Conservation (phyloP, 2,329 filamentous ascomycete genomes). For the Chaetomiaceae sp. region DNA sequence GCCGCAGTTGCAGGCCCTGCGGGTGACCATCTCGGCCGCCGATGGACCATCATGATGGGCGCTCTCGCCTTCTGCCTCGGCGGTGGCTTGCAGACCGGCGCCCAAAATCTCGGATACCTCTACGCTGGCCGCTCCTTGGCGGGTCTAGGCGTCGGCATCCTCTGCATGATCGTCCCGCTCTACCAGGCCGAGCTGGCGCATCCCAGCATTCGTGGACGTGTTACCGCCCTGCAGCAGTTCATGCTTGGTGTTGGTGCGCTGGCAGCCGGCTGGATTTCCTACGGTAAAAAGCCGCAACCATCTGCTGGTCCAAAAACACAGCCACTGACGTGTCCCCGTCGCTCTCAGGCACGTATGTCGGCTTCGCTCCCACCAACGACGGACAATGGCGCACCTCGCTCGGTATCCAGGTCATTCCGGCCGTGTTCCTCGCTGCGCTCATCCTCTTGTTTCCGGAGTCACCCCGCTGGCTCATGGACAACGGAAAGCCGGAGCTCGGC, state of each 20-base stretch:
- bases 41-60: slow-evolving; percentile 66
- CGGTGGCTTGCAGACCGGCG: slow-evolving; percentile 66
- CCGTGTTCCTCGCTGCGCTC: slow-evolving; percentile 54
- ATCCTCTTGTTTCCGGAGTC: slow-evolving; percentile 67
- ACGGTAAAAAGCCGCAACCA: slow-evolving; percentile 42
- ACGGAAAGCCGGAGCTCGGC: slow-evolving; percentile 54
- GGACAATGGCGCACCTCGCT: slow-evolving; percentile 44
- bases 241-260: slow-evolving; percentile 74
- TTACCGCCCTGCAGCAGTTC: slow-evolving; percentile 74
- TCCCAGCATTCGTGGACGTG: slow-evolving; percentile 67
- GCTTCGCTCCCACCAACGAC: slow-evolving; percentile 26
- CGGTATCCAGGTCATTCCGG: slow-evolving; percentile 56
- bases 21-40: slow-evolving; percentile 61
- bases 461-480: slow-evolving; percentile 68
- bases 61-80: slow-evolving; percentile 65
- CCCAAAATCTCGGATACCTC: slow-evolving; percentile 51
- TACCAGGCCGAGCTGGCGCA: slow-evolving; percentile 78
- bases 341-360: slow-evolving; percentile 19
- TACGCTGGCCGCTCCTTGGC: slow-evolving; percentile 65
- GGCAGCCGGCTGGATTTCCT: slow-evolving; percentile 67
- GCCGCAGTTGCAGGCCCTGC: slow-evolving; percentile 56
- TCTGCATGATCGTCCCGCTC: slow-evolving; percentile 45
- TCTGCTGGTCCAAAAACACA: no score
- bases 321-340: no score
- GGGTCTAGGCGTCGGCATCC: slow-evolving; percentile 51